phyloP scores from a whole-genome alignment of 108 stramenopile genomes.

The Bacterosira constricta region DNA sequence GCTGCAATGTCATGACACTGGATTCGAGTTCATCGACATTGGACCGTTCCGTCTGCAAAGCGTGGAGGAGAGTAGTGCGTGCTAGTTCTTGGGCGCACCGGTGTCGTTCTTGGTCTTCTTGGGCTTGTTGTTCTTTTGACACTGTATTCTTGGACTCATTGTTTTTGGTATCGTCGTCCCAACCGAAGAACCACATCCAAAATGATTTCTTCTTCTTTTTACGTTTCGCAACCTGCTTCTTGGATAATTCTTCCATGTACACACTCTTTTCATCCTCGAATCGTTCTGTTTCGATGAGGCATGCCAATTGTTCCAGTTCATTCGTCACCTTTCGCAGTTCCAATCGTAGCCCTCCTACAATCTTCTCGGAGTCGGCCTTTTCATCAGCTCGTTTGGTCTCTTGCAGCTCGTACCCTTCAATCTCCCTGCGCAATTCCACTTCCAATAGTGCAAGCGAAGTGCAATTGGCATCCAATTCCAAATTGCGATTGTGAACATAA shows the following conservation, averaged over 20 bases:
- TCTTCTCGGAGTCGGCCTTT: constrained; percentile 26
- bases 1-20: constrained; percentile 54
- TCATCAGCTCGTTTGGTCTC: constrained; percentile 8
- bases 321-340: constrained; percentile 47
- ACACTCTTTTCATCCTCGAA: constrained; percentile 55
- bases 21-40: constrained; percentile 79
- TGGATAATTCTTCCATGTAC: constrained; percentile 37
- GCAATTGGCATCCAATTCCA: constrained; percentile 74
- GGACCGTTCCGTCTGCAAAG: constrained; percentile 74
- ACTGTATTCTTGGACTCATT: no score
- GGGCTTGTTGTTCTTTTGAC: constrained; percentile 9
- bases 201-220: constrained; percentile 38
- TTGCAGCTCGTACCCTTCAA: constrained; percentile 47
- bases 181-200: constrained; percentile 59
- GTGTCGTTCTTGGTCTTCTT: constrained; percentile 50
- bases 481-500: constrained; percentile 54
- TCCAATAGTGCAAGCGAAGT: constrained; percentile 52
- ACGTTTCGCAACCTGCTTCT: constrained; percentile 20
- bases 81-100: constrained; percentile 65
- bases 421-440: constrained; percentile 45
- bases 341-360: constrained; percentile 16
- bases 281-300: constrained; percentile 46
- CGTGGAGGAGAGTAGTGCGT: constrained; percentile 71
- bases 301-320: constrained; percentile 51
- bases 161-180: neutral